These are phyloP conservation scores for Benincasa hispida DNA, from an alignment of 306 rosid species.

Conservation along the genomic window DNA sequence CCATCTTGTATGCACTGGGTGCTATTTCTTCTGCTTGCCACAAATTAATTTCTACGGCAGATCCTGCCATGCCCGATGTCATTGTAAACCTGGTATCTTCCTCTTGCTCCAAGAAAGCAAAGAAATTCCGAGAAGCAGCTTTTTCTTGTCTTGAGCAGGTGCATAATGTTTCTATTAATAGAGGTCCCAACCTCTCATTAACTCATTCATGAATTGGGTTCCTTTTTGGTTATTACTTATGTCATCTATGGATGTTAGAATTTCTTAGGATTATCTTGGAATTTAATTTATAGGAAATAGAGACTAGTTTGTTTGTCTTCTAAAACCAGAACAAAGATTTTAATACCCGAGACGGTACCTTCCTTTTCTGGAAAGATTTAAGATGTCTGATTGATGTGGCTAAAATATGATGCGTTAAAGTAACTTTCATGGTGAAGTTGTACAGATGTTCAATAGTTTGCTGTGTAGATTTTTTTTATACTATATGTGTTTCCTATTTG, in stretches of 20 bases:
- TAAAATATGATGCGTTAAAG: not conserved
- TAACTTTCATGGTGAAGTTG: not conserved
- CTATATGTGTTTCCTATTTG: not conserved
- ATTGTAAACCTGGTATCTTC: conserved; percentile 56
- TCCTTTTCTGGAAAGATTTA: not conserved
- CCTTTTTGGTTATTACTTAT: not conserved
- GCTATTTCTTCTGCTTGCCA: conserved; percentile 74
- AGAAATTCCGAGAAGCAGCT: conserved; percentile 81
- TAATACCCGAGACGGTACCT: not conserved
- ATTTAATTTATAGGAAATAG: not conserved
- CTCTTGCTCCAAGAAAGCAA: conserved; percentile 68
- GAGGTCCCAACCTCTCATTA: not conserved
- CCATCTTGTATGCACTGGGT: conserved; percentile 58
- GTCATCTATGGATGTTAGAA: not conserved
- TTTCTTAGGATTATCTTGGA: not conserved
- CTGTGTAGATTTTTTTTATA: not conserved
- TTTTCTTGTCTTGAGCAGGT: conserved; percentile 79
- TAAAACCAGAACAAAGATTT: not conserved
- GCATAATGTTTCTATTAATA: not conserved
- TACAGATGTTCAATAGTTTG: not conserved
- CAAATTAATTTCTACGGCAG: conserved; percentile 38
- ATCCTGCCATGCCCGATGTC: conserved; percentile 46
- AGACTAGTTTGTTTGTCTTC: not conserved
- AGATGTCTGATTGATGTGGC: not conserved
- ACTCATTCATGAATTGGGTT: not conserved